These are phyloP conservation scores for Iris pallida DNA, from an alignment of 116 monocot genomes.

Conservation along the genomic window DNA sequence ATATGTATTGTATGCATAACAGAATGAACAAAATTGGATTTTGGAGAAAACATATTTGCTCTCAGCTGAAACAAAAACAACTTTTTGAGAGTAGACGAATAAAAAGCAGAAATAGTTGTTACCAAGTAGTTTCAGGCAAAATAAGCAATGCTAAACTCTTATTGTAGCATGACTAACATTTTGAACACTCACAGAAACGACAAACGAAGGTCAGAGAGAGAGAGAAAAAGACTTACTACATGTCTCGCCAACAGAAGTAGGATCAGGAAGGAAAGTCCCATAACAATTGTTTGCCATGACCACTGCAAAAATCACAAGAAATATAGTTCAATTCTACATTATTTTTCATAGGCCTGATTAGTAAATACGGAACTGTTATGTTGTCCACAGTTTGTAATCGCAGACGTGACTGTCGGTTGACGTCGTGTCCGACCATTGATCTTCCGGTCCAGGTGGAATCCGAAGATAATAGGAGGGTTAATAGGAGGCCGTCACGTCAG, in stretches of 20 bases:
- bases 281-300: slow-evolving; percentile 88
- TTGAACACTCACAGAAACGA: not conserved
- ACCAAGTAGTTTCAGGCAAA: not conserved
- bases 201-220: not conserved
- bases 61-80: no score
- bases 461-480: no score
- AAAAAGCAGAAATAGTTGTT: not conserved
- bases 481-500: no score
- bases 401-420: no score
- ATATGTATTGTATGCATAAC: no score
- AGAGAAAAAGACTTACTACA: slow-evolving; percentile 38
- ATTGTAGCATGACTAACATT: not conserved
- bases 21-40: no score
- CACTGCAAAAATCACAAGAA: slow-evolving; percentile 50
- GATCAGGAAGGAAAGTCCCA: slow-evolving; percentile 73
- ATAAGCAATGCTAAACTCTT: not conserved
- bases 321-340: not conserved
- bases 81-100: no score
- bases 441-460: no score
- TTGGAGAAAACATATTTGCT: no score
- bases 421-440: no score
- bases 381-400: no score
- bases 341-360: not conserved
- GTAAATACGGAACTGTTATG: no score
- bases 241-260: slow-evolving; percentile 70